Percentiles rank a stretch among this genome's conserved stretches.
phyloP scores from a whole-genome alignment of 116 monocot genomes.

The Zostera marina region DNA sequence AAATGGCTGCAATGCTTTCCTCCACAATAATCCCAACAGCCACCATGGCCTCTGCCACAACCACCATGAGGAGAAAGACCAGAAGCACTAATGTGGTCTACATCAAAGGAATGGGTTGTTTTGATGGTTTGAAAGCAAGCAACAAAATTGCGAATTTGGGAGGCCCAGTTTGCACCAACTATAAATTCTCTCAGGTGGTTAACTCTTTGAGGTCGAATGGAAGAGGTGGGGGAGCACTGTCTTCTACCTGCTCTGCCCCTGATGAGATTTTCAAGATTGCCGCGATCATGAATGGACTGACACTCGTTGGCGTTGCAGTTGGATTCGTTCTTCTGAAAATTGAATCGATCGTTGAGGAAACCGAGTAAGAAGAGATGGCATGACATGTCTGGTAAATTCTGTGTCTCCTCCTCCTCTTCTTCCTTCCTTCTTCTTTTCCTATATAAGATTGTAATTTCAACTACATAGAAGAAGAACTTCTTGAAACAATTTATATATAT shows the following conservation, averaged over 20 bases:
- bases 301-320: slow-evolving; percentile 78
- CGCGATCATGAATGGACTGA: slow-evolving; percentile 72
- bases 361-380: slow-evolving; percentile 5
- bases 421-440: background rate
- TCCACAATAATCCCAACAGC: slow-evolving; percentile 21
- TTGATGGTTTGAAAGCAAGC: slow-evolving; percentile 39
- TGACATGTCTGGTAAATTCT: background rate
- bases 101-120: slow-evolving; percentile 42
- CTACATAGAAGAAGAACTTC: slow-evolving; percentile 2
- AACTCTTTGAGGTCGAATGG: slow-evolving; percentile 17
- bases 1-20: slow-evolving; percentile 28
- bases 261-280: slow-evolving; percentile 88
- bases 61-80: slow-evolving; percentile 15
- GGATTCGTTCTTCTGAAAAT: slow-evolving; percentile 84
- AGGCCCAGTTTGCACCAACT: slow-evolving; percentile 19
- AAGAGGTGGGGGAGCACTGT: slow-evolving; percentile 50
- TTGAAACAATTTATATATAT: background rate
- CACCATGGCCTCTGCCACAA: slow-evolving; percentile 7
- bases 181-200: slow-evolving; percentile 32
- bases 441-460: slow-evolving; percentile 6
- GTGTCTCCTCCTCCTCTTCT: background rate
- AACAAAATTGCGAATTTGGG: slow-evolving; percentile 34
- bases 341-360: slow-evolving; percentile 60
- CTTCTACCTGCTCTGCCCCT: slow-evolving; percentile 57
- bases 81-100: slow-evolving; percentile 7